phyloP scores from a whole-genome alignment of 2,329 filamentous ascomycete genomes.

The Aureobasidium mangrovei region DNA sequence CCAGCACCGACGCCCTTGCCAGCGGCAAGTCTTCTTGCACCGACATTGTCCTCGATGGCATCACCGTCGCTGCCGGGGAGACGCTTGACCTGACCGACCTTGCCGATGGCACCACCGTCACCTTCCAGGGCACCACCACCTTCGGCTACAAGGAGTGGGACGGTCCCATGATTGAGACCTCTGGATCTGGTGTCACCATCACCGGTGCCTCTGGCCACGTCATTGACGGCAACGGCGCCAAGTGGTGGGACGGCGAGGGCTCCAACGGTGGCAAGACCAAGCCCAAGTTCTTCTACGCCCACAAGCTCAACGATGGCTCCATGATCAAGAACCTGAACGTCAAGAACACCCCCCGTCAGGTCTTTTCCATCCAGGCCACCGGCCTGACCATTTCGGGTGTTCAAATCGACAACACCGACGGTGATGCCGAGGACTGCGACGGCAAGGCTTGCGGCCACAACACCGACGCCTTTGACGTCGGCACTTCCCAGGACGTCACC shows the following conservation, averaged over 20 bases:
- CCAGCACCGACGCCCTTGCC: conserved; percentile 12
- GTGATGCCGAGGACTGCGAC: conserved; percentile 34
- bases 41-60: conserved; percentile 30
- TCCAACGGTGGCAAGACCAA: conserved; percentile 52
- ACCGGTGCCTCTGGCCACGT: conserved; percentile 43
- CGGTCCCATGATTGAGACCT: conserved; percentile 54
- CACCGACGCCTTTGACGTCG: conserved; percentile 26
- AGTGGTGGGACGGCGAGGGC: conserved; percentile 56
- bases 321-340: conserved; percentile 43
- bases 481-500: conserved; percentile 18
- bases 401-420: conserved; percentile 50
- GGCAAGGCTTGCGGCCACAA: conserved; percentile 20
- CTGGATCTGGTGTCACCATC: conserved; percentile 48
- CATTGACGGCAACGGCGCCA: conserved; percentile 49
- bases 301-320: conserved; percentile 41
- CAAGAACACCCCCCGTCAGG: conserved; percentile 48
- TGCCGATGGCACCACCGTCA: conserved; percentile 35
- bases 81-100: conserved; percentile 31
- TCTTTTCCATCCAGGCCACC: conserved; percentile 39
- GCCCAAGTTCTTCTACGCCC: conserved; percentile 55
- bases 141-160: conserved; percentile 60
- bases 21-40: conserved; percentile 22
- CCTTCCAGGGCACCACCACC: conserved; percentile 56
- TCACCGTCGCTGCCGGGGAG: conserved; percentile 31
- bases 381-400: conserved; percentile 41